Conservation (phyloP, 1,139 yeast species). For the Candida sp. region DNA sequence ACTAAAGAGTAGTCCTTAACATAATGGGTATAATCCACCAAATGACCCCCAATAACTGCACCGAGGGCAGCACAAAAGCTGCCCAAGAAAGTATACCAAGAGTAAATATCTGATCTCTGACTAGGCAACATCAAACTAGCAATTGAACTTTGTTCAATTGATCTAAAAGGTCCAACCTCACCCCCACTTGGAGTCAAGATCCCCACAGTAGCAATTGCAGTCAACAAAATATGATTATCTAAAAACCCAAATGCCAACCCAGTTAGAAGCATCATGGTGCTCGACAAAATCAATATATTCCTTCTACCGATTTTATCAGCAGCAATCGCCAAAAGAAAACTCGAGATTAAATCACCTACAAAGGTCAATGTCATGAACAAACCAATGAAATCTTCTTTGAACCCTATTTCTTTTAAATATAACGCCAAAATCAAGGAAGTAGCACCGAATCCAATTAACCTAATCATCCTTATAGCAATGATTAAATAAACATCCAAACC, state of each 20-base stretch:
- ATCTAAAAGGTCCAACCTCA: constrained; percentile 42
- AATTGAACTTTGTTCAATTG: constrained; percentile 37
- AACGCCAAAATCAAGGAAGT: constrained; percentile 37
- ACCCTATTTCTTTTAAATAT: constrained; percentile 27
- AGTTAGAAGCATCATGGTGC: constrained; percentile 26
- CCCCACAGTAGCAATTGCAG: constrained; percentile 27
- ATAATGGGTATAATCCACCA: constrained; percentile 20
- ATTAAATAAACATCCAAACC: constrained; percentile 28
- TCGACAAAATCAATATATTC: constrained; percentile 23
- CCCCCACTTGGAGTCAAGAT: constrained; percentile 41
- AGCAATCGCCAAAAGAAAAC: constrained; percentile 27
- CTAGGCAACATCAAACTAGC: constrained; percentile 28
- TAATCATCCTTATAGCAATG: constrained; percentile 30
- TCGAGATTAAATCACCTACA: constrained; percentile 34
- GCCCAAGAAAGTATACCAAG: constrained; percentile 42
- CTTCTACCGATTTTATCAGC: constrained; percentile 35
- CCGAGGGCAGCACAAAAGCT: constrained; percentile 36
- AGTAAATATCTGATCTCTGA: constrained; percentile 36
- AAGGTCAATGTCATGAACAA: constrained; percentile 34
- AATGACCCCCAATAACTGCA: constrained; percentile 25
- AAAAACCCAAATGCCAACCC: constrained; percentile 22
- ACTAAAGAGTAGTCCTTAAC: constrained; percentile 14
- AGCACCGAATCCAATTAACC: constrained; percentile 40
- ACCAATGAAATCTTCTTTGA: constrained; percentile 31
- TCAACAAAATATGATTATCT: constrained; percentile 19